These are phyloP conservation scores for Pseudogymnoascus destructans DNA, from an alignment of 2,329 filamentous ascomycete species.

Conservation along the genomic window DNA sequence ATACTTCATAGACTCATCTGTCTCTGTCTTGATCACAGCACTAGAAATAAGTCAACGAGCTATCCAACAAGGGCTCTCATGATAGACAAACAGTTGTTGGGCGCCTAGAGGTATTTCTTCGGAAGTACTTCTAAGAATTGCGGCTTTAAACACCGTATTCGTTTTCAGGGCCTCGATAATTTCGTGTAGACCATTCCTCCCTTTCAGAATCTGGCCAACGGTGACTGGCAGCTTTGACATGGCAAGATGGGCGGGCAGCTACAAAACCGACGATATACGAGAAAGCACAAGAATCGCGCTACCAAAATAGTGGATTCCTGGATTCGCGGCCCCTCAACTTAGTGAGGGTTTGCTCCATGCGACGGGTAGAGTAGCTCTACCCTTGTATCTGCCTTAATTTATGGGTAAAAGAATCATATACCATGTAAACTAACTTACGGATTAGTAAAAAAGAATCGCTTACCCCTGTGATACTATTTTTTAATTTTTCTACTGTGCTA, in stretches of 20 bases:
- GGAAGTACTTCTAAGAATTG: neutral
- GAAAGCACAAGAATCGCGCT: neutral
- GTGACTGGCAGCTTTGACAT: neutral
- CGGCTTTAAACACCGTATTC: constrained; percentile 2
- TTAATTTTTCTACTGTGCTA: too few species aligned
- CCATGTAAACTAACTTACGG: too few species aligned
- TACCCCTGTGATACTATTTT: too few species aligned
- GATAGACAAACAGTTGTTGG: neutral
- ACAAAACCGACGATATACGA: neutral
- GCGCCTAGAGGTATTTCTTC: neutral
- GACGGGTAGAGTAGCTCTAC: too few species aligned
- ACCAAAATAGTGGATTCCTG: too few species aligned
- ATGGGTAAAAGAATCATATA: too few species aligned
- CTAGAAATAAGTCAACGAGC: constrained; percentile 13
- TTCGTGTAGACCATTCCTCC: neutral
- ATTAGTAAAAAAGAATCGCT: too few species aligned
- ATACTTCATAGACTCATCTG: constrained; percentile 10
- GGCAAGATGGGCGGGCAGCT: neutral
- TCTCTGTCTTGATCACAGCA: constrained; percentile 16
- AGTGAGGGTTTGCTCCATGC: too few species aligned
- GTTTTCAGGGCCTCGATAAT: neutral
- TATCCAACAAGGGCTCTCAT: neutral
- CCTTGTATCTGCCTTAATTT: too few species aligned
- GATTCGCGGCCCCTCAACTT: too few species aligned
- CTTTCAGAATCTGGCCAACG: constrained; percentile 6